These are phyloP conservation scores for Cyberlindnera bimundalis DNA, from an alignment of 805 yeast genomes.

Conservation along the genomic window DNA sequence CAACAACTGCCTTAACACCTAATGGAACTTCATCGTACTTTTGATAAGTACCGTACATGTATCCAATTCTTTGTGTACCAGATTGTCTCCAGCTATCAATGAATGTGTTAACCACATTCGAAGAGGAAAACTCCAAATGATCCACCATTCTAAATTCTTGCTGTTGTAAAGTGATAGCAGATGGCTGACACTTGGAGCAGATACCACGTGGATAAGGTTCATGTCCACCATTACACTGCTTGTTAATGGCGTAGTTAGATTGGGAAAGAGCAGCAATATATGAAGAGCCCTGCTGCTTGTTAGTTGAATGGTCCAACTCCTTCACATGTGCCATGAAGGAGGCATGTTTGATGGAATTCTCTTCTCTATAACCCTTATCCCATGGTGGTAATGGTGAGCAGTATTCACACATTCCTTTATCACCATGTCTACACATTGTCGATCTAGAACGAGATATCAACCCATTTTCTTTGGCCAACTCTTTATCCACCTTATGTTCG, in stretches of 20 bases:
- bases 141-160: constrained; percentile 95
- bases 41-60: constrained; percentile 79
- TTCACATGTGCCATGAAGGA: constrained; percentile 83
- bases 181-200: constrained; percentile 95
- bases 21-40: constrained; percentile 80
- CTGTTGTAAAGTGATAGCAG: constrained; percentile 87
- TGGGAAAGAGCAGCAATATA: constrained; percentile 79
- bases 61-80: constrained; percentile 84
- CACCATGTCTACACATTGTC: constrained; percentile 77
- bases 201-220: constrained; percentile 93
- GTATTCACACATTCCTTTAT: constrained; percentile 96
- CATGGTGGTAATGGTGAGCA: constrained; percentile 96
- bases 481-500: constrained; percentile 66
- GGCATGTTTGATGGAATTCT: constrained; percentile 77
- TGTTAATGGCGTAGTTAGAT: constrained; percentile 62
- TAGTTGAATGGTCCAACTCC: constrained; percentile 63
- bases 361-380: constrained; percentile 74
- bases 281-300: constrained; percentile 53
- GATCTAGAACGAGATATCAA: constrained; percentile 62
- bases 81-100: constrained; percentile 90
- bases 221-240: constrained; percentile 74
- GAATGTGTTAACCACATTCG: constrained; percentile 71
- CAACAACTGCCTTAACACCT: constrained; percentile 91
- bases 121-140: constrained; percentile 85
- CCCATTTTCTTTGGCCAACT: constrained; percentile 65